Conservation (phyloP, 257 asterid genomes). For the Plantago elongata region DNA sequence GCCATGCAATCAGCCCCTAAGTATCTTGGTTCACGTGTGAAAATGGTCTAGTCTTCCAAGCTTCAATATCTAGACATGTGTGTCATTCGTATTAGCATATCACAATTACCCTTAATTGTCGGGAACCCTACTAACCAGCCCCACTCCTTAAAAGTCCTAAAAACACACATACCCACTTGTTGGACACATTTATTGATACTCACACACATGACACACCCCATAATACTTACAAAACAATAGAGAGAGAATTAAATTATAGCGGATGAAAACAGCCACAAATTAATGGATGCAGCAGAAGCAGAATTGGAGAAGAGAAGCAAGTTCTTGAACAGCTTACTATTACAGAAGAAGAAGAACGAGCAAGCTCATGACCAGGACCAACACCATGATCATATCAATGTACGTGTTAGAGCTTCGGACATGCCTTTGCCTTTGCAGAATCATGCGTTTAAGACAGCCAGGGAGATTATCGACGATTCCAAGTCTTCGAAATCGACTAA, state of each 20-base stretch:
- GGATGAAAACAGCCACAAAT: constrained; percentile 19
- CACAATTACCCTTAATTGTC: constrained; percentile 4
- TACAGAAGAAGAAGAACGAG: constrained; percentile 47
- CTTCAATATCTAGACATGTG: too few species aligned
- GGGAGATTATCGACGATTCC: constrained; percentile 40
- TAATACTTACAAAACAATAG: too few species aligned
- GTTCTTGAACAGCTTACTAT: constrained; percentile 70
- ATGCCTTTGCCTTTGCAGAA: constrained; percentile 67
- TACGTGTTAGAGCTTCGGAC: constrained; percentile 73
- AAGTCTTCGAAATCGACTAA: constrained; percentile 41
- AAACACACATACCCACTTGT: not conserved
- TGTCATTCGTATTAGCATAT: too few species aligned
- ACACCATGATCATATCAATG: constrained; percentile 33
- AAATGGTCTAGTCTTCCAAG: too few species aligned
- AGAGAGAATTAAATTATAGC: not conserved
- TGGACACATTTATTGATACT: too few species aligned
- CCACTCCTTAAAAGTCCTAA: not conserved
- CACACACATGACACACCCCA: too few species aligned
- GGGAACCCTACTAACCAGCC: not conserved
- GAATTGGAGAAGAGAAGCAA: constrained; percentile 88
- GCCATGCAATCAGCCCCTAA: too few species aligned
- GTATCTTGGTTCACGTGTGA: too few species aligned
- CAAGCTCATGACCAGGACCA: constrained; percentile 32
- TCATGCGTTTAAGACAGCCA: constrained; percentile 58
- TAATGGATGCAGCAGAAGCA: constrained; percentile 84